Base-by-base conservation (phyloP, 2,329 filamentous ascomycete genomes). In the Lithohypha guttulata region DNA sequence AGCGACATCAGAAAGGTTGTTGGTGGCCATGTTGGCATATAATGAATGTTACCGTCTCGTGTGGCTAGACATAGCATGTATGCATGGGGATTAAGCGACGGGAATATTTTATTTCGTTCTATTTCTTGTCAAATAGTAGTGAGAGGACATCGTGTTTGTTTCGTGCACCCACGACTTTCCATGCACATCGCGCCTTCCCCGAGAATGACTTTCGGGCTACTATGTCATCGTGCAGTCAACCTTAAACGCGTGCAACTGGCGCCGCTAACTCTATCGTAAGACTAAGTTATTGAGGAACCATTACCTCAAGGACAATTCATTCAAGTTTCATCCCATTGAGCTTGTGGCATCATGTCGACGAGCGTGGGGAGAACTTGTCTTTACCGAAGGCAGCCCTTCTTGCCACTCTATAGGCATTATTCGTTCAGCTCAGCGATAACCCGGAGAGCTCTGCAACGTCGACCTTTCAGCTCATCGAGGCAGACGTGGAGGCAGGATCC, bases 401-500 rank as follows among this genome's bases (percentile, higher is more conserved):
- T 21, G 15, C 14, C 26, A 29, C 17, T 19, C n/a, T 30, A 9
- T 14, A 17, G 2, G 9, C 18, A 19, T 11, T 27, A 22, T 5
- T 23, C 10, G 22, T 21, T 34, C 13, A 34, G 30, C n/a, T 27
- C 22, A 9, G 23, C 17, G 2, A 34, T 18, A n/a, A 19, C 19
- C 37, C 43, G 9, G 23, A 39, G 28, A 39, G 21, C 39, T 19
- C 40, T 44, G 10, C 47, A 45, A 29, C 28, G 43, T 15, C 27
- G 49, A 25, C 22, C 40, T 10, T 64, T 64, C 45, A 59, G 54
- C 10, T 48, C 60, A 20, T 64, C 65, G 1, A 62, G 62, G 25
- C 56, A 59, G 42, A 59, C 59, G 45, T 55, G 57, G 41, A 56
- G 59, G 40, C 59, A 64, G 42, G 53, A 63, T 32, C 21, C 35